phyloP scores from a whole-genome alignment of 805 yeast genomes.

The Kodamaea restingae region DNA sequence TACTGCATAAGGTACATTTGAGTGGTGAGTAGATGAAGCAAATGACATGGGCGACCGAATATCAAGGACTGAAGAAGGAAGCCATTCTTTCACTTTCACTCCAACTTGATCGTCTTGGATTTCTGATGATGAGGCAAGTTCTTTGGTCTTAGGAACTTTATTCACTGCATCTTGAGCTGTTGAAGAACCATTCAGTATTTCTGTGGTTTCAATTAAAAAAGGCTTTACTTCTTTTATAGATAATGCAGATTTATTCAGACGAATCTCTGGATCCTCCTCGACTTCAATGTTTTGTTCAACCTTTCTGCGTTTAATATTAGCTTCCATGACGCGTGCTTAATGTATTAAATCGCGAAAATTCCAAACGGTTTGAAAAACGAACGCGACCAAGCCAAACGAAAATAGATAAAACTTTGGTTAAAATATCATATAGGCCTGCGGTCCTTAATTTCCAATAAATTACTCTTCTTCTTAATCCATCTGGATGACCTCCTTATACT shows the following conservation, averaged over 20 bases:
- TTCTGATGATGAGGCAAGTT: neutral
- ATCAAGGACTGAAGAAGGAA: slow-evolving; percentile 31
- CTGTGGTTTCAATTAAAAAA: neutral
- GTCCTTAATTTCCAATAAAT: no score
- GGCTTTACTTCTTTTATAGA: neutral
- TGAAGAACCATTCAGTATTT: neutral
- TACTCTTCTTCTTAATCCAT: no score
- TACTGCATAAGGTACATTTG: slow-evolving; percentile 46
- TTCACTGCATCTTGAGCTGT: neutral
- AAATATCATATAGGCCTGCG: no score
- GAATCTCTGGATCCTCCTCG: neutral
- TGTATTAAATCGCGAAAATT: neutral
- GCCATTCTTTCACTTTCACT: slow-evolving; percentile 18
- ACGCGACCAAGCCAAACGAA: no score
- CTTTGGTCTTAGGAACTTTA: neutral
- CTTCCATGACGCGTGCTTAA: slow-evolving; percentile 2
- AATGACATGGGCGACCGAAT: slow-evolving; percentile 25
- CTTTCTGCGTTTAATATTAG: neutral
- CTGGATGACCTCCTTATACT: no score
- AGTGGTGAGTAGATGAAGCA: slow-evolving; percentile 45
- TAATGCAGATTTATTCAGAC: no score
- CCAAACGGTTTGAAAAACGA: no score
- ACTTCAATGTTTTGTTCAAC: neutral
- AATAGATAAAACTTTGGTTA: no score
- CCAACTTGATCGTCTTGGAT: neutral